Evolutionary conservation across 192 early-diverging fungal species (phyloP), one percentile per base, ranked within the genome.

Genomic region (Coemansia sp.): DNA sequence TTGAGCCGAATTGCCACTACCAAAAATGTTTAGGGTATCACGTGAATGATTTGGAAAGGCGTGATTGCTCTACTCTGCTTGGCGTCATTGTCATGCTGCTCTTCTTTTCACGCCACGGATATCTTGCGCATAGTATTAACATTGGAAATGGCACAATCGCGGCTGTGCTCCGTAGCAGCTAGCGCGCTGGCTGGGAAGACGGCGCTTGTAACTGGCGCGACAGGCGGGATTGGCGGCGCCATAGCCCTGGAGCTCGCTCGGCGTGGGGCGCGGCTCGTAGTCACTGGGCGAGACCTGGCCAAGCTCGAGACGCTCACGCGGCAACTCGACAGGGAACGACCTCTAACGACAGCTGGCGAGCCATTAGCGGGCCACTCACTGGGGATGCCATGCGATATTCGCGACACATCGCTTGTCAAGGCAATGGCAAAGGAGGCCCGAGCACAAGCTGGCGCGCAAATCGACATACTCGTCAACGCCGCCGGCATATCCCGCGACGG

Each of bases 221-320:
- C 88, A 24, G 88, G 93, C 46, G 93, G 93, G 11, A 93, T 94
- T 61, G 93, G 93, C 8, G 65, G 88, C 5, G 86, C 89, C 14
- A 87, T 86, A 63, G 87, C 89, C 6, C 58, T 79, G 37, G 82
- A 87, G 14, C 90, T 92, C 69, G 87, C 89, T 1, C 25, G 56
- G 7, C 77, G 87, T 3, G 89, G 89, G 2, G 86, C 86, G 2
- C 74, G 72, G 1, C 60, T 89, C 15, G 77, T 90, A 19, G 39
- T 92, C 4, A 65, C 89, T 2, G 89, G 90, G 4, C 85, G 87
- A 7, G 88, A 60, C 80, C 82, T 24, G 14, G 62, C 20, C 37
- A 69, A 60, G 67, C 83, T 45, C 19, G 25, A 38, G 27, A 62
- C 35, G 39, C 82, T 85, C 56, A 62, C 58, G 24, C 35, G 29